Conservation (phyloP, 169 alveolate genomes). For the Sarcocystis neurona region DNA sequence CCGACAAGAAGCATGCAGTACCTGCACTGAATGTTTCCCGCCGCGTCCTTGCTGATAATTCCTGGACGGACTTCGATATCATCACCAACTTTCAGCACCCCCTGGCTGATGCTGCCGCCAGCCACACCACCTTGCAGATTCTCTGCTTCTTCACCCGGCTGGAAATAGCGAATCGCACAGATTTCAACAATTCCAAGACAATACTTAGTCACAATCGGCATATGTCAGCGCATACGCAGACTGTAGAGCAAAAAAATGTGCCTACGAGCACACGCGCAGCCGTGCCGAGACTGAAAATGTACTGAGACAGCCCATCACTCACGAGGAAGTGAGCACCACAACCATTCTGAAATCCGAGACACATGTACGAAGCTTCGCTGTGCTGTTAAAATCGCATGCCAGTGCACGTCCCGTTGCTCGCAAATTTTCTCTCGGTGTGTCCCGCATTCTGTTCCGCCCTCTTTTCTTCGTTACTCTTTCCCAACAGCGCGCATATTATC, state of each 20-base stretch:
- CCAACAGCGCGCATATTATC: too few species aligned
- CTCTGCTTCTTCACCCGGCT: constrained; percentile 97
- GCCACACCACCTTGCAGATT: constrained; percentile 99
- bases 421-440: too few species aligned
- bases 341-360: too few species aligned
- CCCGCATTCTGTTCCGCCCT: too few species aligned
- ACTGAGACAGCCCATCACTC: neutral
- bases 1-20: too few species aligned
- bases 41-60: constrained; percentile 88
- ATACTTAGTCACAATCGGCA: neutral
- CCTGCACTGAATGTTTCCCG: constrained; percentile 88
- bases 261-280: neutral
- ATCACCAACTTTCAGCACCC: constrained; percentile 96
- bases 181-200: neutral
- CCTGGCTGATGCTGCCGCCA: constrained; percentile 97
- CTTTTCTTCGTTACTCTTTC: too few species aligned
- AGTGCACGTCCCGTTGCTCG: too few species aligned
- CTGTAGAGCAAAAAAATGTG: neutral
- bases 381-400: too few species aligned
- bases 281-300: neutral
- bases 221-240: too few species aligned
- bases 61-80: constrained; percentile 99
- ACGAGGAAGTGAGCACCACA: neutral
- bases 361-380: too few species aligned
- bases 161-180: neutral